Conservation (phyloP, 176 grass and related monocot genomes). For the Phragmites australis region DNA sequence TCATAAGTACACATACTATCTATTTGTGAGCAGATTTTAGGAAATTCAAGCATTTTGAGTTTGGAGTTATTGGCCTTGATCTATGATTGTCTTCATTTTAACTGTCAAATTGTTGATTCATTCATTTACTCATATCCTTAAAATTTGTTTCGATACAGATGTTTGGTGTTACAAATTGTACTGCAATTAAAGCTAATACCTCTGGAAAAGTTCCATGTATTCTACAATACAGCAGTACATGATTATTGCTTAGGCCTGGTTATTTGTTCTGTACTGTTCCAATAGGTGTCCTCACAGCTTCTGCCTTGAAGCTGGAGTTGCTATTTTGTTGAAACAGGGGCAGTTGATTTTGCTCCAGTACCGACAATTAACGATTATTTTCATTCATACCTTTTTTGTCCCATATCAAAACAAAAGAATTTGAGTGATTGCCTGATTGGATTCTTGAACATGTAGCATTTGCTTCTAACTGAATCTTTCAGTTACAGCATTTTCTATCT, state of each 20-base stretch:
- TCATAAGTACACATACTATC: neutral
- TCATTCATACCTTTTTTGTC: neutral
- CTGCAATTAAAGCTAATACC: neutral
- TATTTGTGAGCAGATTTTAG: slow-evolving; percentile 14
- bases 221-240: neutral
- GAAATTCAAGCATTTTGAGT: neutral
- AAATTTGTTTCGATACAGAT: neutral
- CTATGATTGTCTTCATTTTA: neutral
- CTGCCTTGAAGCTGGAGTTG: neutral
- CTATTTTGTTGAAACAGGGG: neutral
- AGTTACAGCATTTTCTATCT: neutral
- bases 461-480: neutral
- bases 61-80: slow-evolving; percentile 17
- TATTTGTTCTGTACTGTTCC: neutral
- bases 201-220: neutral
- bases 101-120: neutral
- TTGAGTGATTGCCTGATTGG: neutral
- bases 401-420: neutral
- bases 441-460: neutral
- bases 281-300: neutral
- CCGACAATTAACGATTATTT: neutral
- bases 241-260: neutral
- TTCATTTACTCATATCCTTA: neutral
- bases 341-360: neutral
- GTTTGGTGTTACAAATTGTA: neutral